A percentile compares a stretch with the other conserved stretches of the same genome.
Conservation (phyloP, 352 stramenopile species). For the Globisporangium barbulae region DNA sequence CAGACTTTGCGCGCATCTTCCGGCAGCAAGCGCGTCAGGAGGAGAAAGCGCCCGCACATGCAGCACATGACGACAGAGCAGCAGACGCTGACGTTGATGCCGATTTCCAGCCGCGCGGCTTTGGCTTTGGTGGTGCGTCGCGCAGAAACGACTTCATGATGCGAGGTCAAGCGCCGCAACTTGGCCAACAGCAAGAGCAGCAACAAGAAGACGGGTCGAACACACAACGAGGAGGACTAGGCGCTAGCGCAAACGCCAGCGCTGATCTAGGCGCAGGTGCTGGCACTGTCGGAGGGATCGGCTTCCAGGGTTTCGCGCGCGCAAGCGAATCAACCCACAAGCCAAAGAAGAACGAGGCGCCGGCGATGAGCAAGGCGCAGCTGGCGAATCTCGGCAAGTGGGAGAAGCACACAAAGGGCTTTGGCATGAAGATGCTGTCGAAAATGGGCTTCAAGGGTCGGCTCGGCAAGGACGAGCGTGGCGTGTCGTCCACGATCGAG, state of each 20-base stretch:
- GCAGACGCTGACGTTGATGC: constrained; percentile 7
- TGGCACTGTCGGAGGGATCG: not conserved
- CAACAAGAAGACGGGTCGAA: not conserved
- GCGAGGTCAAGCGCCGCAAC: not conserved
- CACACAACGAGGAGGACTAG: not conserved
- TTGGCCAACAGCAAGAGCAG: not conserved
- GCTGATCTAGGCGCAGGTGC: not conserved
- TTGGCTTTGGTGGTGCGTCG: constrained; percentile 7
- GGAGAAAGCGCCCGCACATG: not conserved
- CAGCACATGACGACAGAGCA: not conserved
- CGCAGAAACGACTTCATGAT: constrained; percentile 7
- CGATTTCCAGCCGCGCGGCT: constrained; percentile 9
- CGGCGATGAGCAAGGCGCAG: constrained; percentile 13
- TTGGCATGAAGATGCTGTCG: constrained; percentile 93
- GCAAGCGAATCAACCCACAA: constrained; percentile 6
- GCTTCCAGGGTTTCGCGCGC: constrained; percentile 3
- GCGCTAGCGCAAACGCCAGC: not conserved
- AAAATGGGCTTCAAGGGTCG: constrained; percentile 96
- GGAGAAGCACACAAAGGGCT: constrained; percentile 97
- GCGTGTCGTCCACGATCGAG: constrained; percentile 91
- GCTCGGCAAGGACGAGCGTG: constrained; percentile 90
- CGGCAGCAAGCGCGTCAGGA: constrained; percentile 32
- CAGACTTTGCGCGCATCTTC: constrained; percentile 82
- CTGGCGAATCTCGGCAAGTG: constrained; percentile 37
- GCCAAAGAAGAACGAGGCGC: constrained; percentile 17